Percentiles rank a stretch among this genome's conserved stretches.
Conservation (phyloP, 805 yeast genomes). For the Torulaspora microellipsoides region DNA sequence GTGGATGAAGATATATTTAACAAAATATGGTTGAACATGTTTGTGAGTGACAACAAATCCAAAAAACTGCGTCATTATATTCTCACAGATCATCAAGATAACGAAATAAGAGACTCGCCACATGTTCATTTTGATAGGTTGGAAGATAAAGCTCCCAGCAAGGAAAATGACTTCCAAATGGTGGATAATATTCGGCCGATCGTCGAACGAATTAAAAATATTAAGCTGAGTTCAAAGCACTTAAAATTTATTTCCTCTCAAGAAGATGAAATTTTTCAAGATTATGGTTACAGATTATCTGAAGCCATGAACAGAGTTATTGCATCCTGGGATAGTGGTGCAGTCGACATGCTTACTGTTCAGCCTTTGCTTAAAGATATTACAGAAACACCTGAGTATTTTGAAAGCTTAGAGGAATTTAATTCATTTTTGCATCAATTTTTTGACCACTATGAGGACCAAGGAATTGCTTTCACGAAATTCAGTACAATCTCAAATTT, state of each 20-base stretch:
- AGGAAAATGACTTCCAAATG: not conserved
- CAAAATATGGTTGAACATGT: constrained; percentile 4
- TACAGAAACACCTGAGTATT: constrained; percentile 9
- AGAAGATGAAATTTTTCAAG: constrained; percentile 22
- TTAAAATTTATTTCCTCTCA: not conserved
- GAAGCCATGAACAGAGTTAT: constrained; percentile 20
- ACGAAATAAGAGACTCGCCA: too few relatives aligned
- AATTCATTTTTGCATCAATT: constrained; percentile 27
- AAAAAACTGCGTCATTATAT: constrained; percentile 7
- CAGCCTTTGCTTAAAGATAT: constrained; percentile 16
- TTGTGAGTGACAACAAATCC: constrained; percentile 4
- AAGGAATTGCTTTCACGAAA: constrained; percentile 20
- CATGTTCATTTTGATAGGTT: not conserved
- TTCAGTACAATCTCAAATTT: constrained; percentile 11
- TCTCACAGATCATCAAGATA: not conserved
- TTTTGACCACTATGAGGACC: constrained; percentile 21
- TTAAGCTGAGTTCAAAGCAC: not conserved
- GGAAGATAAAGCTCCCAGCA: not conserved
- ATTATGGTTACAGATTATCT: constrained; percentile 28
- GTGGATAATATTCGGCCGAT: not conserved
- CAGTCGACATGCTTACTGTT: constrained; percentile 1
- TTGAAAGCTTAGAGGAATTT: constrained; percentile 23
- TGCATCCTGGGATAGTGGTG: constrained; percentile 8
- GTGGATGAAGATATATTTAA: not conserved
- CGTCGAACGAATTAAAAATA: not conserved